phyloP scores from a whole-genome alignment of 805 yeast species.

The Nakazawaea laoshanensis region DNA sequence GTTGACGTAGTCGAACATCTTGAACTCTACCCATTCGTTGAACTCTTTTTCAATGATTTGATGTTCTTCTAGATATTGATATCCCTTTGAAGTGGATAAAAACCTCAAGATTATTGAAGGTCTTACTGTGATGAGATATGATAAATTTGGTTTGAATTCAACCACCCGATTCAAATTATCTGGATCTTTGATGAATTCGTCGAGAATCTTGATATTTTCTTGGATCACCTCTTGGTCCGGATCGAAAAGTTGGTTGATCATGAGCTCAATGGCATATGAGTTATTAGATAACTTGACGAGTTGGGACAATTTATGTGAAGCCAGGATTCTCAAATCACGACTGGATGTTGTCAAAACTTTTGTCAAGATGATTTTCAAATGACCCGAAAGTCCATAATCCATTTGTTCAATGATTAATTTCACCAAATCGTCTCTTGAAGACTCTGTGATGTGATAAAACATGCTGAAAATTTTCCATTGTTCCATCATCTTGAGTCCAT shows the following conservation, averaged over 20 bases:
- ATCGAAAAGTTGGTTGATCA: slow-evolving; percentile 69
- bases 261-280: slow-evolving; percentile 24
- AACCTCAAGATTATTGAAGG: slow-evolving; percentile 48
- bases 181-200: slow-evolving; percentile 32
- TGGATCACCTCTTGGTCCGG: slow-evolving; percentile 45
- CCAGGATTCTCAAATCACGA: slow-evolving; percentile 40
- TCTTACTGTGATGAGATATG: slow-evolving; percentile 24
- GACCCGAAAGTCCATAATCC: slow-evolving; percentile 53
- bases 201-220: slow-evolving; percentile 45
- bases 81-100: slow-evolving; percentile 62
- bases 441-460: slow-evolving; percentile 60
- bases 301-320: slow-evolving; percentile 44
- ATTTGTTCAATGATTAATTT: slow-evolving; percentile 51
- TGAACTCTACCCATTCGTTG: slow-evolving; percentile 51
- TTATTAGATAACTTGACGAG: slow-evolving; percentile 20
- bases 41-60: slow-evolving; percentile 61
- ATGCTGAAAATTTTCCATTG: slow-evolving; percentile 83
- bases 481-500: slow-evolving; percentile 63
- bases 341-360: slow-evolving; percentile 56
- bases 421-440: slow-evolving; percentile 49
- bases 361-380: slow-evolving; percentile 55
- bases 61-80: slow-evolving; percentile 47
- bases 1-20: slow-evolving; percentile 36
- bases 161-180: slow-evolving; percentile 44
- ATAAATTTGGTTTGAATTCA: slow-evolving; percentile 44